Evolutionary conservation across 225 moss, liverwort and hornwort species (phyloP).

Genomic region (Pseudoscleropodium purum): DNA sequence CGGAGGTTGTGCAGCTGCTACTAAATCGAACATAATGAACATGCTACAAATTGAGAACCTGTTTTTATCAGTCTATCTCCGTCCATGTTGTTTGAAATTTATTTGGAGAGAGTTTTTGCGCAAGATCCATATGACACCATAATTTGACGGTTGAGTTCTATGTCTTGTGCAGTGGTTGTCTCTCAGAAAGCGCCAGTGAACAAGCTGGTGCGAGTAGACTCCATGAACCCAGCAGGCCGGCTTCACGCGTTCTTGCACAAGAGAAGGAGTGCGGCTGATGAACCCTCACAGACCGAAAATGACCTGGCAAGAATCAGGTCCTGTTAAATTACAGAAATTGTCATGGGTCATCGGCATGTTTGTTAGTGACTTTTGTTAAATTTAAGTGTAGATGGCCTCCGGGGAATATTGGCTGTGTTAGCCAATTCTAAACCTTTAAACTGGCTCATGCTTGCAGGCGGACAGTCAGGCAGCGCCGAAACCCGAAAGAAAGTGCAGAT

Average conservation of each 20-base stretch:
- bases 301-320: slow-evolving; percentile 80
- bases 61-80: neutral
- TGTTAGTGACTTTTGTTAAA: neutral
- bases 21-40: neutral
- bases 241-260: slow-evolving; percentile 81
- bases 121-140: neutral
- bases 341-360: neutral
- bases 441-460: slow-evolving; percentile 36
- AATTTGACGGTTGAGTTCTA: neutral
- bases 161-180: slow-evolving; percentile 13
- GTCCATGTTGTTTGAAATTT: neutral
- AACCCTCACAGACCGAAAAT: slow-evolving; percentile 37
- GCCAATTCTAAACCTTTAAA: neutral
- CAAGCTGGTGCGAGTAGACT: slow-evolving; percentile 85
- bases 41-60: neutral
- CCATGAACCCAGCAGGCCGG: slow-evolving; percentile 75
- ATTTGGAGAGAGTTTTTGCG: neutral
- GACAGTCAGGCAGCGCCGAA: slow-evolving; percentile 74
- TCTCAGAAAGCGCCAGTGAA: slow-evolving; percentile 73
- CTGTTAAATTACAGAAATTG: neutral
- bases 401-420: neutral
- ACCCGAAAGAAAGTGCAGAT: slow-evolving; percentile 86
- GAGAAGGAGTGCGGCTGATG: slow-evolving; percentile 21
- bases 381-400: neutral
- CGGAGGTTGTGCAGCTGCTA: neutral